Evolutionary conservation across 257 asterid species (phyloP).

Genomic region (Solanum sitiens): DNA sequence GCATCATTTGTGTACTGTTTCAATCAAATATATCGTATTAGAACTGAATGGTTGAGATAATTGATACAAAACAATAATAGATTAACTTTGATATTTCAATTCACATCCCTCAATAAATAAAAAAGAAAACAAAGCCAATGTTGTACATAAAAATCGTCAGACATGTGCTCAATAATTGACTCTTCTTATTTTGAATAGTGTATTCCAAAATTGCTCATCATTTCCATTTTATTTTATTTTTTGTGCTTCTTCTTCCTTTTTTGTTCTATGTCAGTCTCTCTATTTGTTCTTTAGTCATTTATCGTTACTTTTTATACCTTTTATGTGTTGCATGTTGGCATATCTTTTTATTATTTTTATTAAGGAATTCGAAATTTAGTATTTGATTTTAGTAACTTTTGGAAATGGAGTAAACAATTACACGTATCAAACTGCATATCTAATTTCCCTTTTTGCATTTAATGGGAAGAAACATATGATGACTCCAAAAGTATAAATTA

Average conservation of each 20-base stretch:
- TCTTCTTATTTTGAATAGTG: neutral
- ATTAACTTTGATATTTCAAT: neutral
- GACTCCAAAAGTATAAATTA: neutral
- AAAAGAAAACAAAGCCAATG: neutral
- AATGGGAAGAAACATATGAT: neutral
- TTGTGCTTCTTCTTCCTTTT: neutral
- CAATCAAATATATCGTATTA: too few relatives aligned
- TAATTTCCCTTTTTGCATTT: too few relatives aligned
- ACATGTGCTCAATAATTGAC: too few relatives aligned
- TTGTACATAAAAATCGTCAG: too few relatives aligned
- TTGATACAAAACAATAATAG: neutral
- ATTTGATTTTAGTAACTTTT: too few relatives aligned
- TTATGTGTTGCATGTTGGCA: neutral
- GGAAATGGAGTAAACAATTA: neutral
- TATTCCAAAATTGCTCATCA: neutral
- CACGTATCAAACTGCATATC: neutral
- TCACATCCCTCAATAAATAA: neutral
- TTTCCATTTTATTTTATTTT: neutral
- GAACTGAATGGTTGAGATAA: too few relatives aligned
- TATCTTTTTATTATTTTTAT: neutral
- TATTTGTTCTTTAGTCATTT: neutral
- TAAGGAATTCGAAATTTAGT: neutral
- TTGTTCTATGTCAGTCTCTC: too few relatives aligned
- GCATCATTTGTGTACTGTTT: neutral
- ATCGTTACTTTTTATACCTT: too few relatives aligned